Evolutionary conservation across 208 protist genomes (phyloP).

Genomic region (Tritrichomonas foetus): DNA sequence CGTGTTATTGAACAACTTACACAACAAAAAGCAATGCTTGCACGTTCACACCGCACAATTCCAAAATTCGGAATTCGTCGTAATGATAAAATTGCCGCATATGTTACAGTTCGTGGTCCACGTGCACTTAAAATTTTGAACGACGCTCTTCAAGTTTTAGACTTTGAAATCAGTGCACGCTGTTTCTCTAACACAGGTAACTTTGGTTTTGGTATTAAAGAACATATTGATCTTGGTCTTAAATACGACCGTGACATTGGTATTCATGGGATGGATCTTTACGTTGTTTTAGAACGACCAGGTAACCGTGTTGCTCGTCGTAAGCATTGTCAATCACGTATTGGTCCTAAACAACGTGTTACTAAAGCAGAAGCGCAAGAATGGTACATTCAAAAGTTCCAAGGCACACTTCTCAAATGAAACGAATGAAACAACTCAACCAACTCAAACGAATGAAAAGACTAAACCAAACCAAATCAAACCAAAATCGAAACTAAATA

Average conservation of each 20-base stretch:
- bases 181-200: conserved; percentile 86
- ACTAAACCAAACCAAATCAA: too few relatives aligned
- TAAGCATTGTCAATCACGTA: conserved; percentile 69
- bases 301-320: conserved; percentile 82
- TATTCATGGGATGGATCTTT: conserved; percentile 92
- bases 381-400: conserved; percentile 97
- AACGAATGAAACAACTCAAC: too few relatives aligned
- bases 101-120: conserved; percentile 93
- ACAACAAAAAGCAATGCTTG: conserved; percentile 8
- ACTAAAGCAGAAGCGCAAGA: conserved; percentile 92
- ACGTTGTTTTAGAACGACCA: conserved; percentile 92
- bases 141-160: too few relatives aligned
- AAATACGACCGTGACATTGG: conserved; percentile 99
- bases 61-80: conserved; percentile 95
- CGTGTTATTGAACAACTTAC: too few relatives aligned
- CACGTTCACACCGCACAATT: conserved; percentile 85
- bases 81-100: conserved; percentile 99
- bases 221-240: conserved; percentile 99
- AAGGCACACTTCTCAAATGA: conserved; percentile 67
- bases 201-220: conserved; percentile 99
- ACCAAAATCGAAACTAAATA: too few relatives aligned
- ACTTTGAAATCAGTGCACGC: conserved; percentile 93
- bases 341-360: conserved; percentile 84
- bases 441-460: too few relatives aligned
- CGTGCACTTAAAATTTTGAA: conserved; percentile 97